These are phyloP conservation scores for Amaranthus tricolor DNA, from an alignment of 179 eudicot species.

Conservation along the genomic window DNA sequence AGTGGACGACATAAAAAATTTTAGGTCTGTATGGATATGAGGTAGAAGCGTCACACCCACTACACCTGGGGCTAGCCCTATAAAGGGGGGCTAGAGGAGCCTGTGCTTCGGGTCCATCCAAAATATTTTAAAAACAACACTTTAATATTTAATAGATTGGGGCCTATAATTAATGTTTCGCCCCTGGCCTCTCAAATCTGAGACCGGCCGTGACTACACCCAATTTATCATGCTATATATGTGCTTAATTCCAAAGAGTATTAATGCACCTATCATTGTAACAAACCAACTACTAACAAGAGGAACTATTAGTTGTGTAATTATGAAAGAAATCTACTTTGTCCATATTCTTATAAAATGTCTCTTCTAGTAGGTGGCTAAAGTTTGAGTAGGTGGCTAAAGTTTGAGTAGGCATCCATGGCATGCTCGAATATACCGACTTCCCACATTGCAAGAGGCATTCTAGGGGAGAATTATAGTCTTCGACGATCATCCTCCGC, in stretches of 20 bases:
- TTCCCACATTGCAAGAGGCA: slow-evolving; percentile 26
- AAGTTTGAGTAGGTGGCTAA: neutral
- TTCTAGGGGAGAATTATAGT: slow-evolving; percentile 24
- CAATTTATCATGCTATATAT: neutral
- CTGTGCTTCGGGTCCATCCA: too few relatives aligned
- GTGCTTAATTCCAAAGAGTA: neutral
- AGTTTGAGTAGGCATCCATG: slow-evolving; percentile 27
- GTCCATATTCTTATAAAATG: neutral
- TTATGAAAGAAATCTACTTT: slow-evolving; percentile 17
- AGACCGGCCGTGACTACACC: neutral
- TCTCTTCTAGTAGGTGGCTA: neutral
- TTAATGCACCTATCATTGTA: neutral
- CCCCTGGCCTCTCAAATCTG: too few relatives aligned
- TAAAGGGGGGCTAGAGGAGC: too few relatives aligned
- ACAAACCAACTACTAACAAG: slow-evolving; percentile 9
- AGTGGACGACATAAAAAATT: too few relatives aligned
- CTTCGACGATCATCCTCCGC: slow-evolving; percentile 39
- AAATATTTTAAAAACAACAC: too few relatives aligned
- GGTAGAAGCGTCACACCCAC: too few relatives aligned
- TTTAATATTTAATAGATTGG: too few relatives aligned
- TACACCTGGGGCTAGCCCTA: too few relatives aligned
- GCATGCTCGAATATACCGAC: slow-evolving; percentile 37
- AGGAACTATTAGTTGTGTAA: slow-evolving; percentile 1
- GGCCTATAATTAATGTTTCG: too few relatives aligned
- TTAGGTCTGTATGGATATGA: too few relatives aligned